These are phyloP conservation scores for Pharus latifolius DNA, from an alignment of 176 grass and related monocot species.

Conservation along the genomic window DNA sequence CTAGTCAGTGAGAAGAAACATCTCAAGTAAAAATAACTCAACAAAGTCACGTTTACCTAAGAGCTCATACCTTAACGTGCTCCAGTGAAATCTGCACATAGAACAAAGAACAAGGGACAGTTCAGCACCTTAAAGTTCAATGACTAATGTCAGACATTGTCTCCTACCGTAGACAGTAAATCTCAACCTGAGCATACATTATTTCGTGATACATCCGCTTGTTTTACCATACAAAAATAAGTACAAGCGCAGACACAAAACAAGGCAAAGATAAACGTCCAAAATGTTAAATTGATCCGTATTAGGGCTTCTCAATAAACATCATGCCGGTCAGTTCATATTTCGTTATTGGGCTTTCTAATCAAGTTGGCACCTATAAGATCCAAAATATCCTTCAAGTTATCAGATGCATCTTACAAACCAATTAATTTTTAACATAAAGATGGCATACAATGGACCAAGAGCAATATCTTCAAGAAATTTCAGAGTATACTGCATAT, in stretches of 20 bases:
- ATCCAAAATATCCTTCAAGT: not conserved
- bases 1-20: not conserved
- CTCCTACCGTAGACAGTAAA: no score
- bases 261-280: no score
- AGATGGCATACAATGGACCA: not conserved
- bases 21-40: not conserved
- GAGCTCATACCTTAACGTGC: not conserved
- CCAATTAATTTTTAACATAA: not conserved
- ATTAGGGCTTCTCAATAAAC: no score
- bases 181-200: not conserved
- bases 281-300: no score
- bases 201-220: not conserved
- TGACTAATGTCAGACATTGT: no score
- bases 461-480: not conserved
- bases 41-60: not conserved
- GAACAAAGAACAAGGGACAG: not conserved
- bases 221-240: no score
- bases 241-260: no score
- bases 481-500: not conserved
- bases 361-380: not conserved
- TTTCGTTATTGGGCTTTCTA: no score
- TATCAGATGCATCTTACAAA: not conserved
- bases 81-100: not conserved
- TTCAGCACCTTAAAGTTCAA: no score
- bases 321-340: no score